Percentiles rank a stretch among this genome's conserved stretches.
These are phyloP conservation scores for Thelonectria discophora DNA, from an alignment of 2,329 filamentous ascomycete genomes.

Conservation along the genomic window DNA sequence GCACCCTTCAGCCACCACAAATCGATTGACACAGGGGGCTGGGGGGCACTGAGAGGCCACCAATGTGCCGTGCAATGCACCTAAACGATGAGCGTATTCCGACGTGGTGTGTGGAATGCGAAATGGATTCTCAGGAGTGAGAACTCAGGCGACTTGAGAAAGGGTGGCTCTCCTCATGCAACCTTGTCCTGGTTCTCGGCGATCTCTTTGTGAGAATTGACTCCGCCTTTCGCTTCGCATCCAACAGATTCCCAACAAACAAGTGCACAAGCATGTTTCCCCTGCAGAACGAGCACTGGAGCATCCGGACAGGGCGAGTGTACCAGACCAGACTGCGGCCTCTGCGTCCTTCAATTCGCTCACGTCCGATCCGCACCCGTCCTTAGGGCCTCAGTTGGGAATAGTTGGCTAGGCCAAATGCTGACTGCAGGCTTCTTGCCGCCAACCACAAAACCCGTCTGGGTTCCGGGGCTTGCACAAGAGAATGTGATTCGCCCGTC, in stretches of 20 bases:
- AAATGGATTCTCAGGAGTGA: background rate
- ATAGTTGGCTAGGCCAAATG: constrained; percentile 6
- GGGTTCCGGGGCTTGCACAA: background rate
- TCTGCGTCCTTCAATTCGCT: background rate
- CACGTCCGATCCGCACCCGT: background rate
- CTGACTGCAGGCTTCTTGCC: constrained; percentile 5
- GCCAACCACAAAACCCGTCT: background rate
- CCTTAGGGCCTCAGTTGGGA: background rate
- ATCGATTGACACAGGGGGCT: background rate
- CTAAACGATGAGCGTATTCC: background rate
- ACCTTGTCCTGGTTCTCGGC: background rate
- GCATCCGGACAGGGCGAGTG: background rate
- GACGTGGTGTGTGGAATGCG: background rate
- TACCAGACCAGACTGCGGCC: background rate
- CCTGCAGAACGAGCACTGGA: background rate
- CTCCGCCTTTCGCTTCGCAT: background rate
- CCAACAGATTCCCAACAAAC: background rate
- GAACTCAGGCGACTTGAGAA: too few species aligned
- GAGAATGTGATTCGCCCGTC: background rate
- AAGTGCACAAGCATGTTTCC: background rate
- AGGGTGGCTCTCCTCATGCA: background rate
- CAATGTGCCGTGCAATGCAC: too few species aligned
- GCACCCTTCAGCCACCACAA: background rate
- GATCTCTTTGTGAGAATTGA: background rate
- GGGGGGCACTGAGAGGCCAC: background rate